Evolutionary conservation across 1,284 basidiomycete genomes (phyloP), one percentile per base, ranked within the genome.

Genomic region (Pyrrhoderma noxium): DNA sequence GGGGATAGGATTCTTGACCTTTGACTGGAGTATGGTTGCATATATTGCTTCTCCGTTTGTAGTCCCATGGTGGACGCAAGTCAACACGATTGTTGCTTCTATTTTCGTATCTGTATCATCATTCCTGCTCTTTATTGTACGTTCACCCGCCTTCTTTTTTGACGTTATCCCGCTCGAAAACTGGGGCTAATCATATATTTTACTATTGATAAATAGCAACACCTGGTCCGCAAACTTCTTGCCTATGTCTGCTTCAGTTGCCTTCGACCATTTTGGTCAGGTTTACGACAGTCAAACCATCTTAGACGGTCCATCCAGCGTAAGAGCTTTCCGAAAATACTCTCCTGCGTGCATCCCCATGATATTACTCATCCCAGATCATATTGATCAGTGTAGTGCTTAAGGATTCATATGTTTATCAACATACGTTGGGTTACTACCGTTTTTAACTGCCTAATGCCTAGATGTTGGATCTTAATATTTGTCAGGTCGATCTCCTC

Each of bases 1-100:
- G 55, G 93, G 93, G 5, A 86, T 96, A 80, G 80, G 87, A 38
- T 66, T 92, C 56, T 56, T 96, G 42, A 93, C 93, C 0, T 90
- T 97, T 61, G 93, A 97, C 65, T 97, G 93, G 93, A 70, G 79
- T 7, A 85, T 89, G 79, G 86, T 95, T 58, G 72, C 81, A 21
- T 91, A 77, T 65, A 73, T 88, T 56, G 79, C 82, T 27, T 92
- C 85, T 60, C 93, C 93, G 2, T 73, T 97, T 45, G 81, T 94
- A n/a, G 82, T 84, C 8, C 93, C 93, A 82, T 94, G 90, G 90
- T 95, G 92, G 92, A 88, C 92, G 16, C 80, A 92, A 67, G 73
- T 84, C 62, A 96, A 96, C 69, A 82, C 88, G 2, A 78, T 85
- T 46, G 72, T 73, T 38, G 80, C 83, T 0, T 86, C 94, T 59